Evolutionary conservation across 495 filamentous ascomycete genomes (phyloP).

Genomic region (Aspergillus olivimuriae): DNA sequence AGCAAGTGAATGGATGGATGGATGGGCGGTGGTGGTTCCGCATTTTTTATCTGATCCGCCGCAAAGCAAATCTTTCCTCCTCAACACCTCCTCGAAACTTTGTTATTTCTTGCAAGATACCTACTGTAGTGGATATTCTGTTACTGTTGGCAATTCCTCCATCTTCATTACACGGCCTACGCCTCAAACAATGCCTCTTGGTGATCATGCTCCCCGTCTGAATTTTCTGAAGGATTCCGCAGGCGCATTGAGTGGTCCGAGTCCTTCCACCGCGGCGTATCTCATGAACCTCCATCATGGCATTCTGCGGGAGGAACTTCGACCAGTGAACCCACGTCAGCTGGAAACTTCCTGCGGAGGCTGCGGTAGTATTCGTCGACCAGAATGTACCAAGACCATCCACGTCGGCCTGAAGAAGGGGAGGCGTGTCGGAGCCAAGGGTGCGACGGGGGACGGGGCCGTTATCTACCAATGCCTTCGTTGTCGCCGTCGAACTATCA

Average conservation of each 20-base stretch:
- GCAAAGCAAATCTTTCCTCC: no score
- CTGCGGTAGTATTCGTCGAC: conserved; percentile 44
- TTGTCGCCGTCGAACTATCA: conserved; percentile 31
- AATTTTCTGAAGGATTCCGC: conserved; percentile 43
- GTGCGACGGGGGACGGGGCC: conserved; percentile 16
- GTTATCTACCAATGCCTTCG: conserved; percentile 35
- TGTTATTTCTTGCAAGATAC: no score
- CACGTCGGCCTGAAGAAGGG: conserved; percentile 21
- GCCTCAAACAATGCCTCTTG: conserved; percentile 24
- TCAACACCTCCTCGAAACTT: no score
- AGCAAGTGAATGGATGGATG: not conserved
- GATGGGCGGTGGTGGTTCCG: not conserved
- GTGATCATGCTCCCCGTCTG: conserved; percentile 28
- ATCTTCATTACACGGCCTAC: not conserved
- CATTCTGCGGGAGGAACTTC: conserved; percentile 34
- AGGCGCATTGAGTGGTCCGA: conserved; percentile 27
- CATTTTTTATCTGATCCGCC: no score
- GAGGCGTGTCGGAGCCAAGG: conserved; percentile 8
- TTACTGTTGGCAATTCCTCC: no score
- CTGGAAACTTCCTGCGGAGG: conserved; percentile 41
- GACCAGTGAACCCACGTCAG: conserved; percentile 30
- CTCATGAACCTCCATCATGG: conserved; percentile 38
- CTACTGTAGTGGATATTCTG: no score
- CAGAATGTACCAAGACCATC: conserved; percentile 34
- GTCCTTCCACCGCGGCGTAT: conserved; percentile 45